These are phyloP conservation scores for Ulota crispa DNA, from an alignment of 225 moss, liverwort and hornwort genomes.

Conservation along the genomic window DNA sequence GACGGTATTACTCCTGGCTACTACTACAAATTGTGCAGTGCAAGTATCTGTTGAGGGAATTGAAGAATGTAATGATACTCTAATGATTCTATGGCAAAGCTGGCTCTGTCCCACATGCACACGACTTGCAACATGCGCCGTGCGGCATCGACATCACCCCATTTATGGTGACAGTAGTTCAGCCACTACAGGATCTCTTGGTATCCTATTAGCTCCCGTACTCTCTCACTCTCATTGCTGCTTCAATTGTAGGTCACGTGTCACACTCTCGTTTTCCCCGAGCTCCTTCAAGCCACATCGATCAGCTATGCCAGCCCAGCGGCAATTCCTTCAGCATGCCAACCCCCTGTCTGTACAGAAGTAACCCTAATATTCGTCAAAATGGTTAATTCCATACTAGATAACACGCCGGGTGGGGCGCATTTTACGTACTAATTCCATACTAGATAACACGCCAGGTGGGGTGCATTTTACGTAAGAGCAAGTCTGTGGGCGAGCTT, in stretches of 20 bases:
- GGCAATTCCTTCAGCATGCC: background rate
- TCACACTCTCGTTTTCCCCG: background rate
- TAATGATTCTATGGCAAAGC: constrained; percentile 22
- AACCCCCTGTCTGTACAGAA: background rate
- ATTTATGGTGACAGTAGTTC: constrained; percentile 21
- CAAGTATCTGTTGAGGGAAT: constrained; percentile 1
- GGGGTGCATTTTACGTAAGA: too few relatives aligned
- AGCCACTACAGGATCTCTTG: constrained; percentile 33
- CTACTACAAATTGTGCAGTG: background rate
- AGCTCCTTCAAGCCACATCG: background rate
- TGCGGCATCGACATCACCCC: constrained; percentile 32
- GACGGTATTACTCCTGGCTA: background rate
- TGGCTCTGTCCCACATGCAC: constrained; percentile 23
- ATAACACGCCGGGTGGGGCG: too few relatives aligned
- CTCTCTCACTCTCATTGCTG: constrained; percentile 1
- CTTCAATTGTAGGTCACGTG: constrained; percentile 23
- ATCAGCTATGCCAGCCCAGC: background rate
- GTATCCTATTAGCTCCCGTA: constrained; percentile 27
- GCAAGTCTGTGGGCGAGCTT: too few relatives aligned
- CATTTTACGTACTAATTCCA: too few relatives aligned
- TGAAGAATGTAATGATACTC: constrained; percentile 42
- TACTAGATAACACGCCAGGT: too few relatives aligned
- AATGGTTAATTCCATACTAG: background rate
- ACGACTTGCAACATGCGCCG: constrained; percentile 45
- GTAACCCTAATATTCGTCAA: background rate